A percentile compares a stretch with the other conserved stretches of the same genome.
Evolutionary conservation across 1,284 basidiomycete species (phyloP).

Genomic region (Paramarasmius palmivorus): DNA sequence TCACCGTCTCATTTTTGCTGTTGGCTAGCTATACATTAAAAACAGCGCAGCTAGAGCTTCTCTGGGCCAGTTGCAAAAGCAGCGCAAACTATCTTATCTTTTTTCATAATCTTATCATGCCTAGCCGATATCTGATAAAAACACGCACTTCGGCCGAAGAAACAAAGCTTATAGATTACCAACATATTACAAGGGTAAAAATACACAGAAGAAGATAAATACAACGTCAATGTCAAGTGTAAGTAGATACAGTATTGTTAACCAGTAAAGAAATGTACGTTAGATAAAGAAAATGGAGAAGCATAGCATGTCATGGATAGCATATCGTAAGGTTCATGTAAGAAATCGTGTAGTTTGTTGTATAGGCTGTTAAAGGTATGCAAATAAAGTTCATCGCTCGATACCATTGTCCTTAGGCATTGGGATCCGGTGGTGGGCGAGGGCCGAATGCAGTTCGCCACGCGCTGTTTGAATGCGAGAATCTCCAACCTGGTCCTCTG

Average conservation of each 20-base stretch:
- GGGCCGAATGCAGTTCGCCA: neutral
- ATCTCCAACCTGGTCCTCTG: neutral
- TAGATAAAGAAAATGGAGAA: neutral
- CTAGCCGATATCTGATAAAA: too few species aligned
- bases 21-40: conserved; percentile 3
- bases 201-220: neutral
- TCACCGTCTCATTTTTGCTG: conserved; percentile 2
- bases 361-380: too few species aligned
- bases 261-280: neutral
- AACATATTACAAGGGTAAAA: neutral
- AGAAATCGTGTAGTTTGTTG: neutral
- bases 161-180: neutral
- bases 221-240: neutral
- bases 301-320: neutral
- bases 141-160: too few species aligned
- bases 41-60: neutral
- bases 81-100: conserved; percentile 3
- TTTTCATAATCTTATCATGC: neutral
- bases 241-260: neutral
- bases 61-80: conserved; percentile 6
- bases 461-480: neutral
- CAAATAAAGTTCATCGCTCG: too few species aligned
- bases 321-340: neutral
- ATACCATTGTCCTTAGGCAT: neutral
- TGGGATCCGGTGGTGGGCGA: neutral